phyloP scores from a whole-genome alignment of 257 asterid species.

The Plantago ovata region DNA sequence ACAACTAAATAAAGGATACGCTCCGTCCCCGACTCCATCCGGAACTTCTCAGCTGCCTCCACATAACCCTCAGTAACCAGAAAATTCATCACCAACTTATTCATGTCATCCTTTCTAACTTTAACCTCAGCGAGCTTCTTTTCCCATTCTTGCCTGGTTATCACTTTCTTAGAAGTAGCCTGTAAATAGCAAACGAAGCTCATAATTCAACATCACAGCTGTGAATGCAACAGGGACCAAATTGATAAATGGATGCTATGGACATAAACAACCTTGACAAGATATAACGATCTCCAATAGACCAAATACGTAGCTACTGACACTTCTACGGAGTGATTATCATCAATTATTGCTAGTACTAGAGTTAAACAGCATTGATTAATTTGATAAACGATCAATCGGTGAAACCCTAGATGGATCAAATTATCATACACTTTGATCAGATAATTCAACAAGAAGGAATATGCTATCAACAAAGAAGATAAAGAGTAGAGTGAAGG shows the following conservation, averaged over 20 bases:
- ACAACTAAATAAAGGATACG: slow-evolving; percentile 46
- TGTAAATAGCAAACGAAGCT: slow-evolving; percentile 25
- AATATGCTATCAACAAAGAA: background rate
- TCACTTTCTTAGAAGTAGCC: slow-evolving; percentile 63
- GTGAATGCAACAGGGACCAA: no score
- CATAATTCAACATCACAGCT: background rate
- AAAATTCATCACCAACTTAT: slow-evolving; percentile 80
- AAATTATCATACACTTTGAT: no score
- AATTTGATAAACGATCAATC: no score
- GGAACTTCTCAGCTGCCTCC: slow-evolving; percentile 75
- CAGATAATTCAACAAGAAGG: no score
- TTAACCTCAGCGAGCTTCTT: slow-evolving; percentile 52
- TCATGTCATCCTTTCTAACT: slow-evolving; percentile 69
- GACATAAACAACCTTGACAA: no score
- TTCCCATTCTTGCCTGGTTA: slow-evolving; percentile 81
- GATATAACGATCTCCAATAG: no score
- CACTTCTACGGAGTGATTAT: no score
- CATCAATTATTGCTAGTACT: no score
- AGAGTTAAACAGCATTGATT: no score
- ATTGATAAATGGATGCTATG: no score
- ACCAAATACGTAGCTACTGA: no score
- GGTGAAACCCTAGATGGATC: no score
- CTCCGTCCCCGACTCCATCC: slow-evolving; percentile 75
- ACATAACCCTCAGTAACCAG: slow-evolving; percentile 82
- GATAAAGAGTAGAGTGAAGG: background rate